phyloP scores from a whole-genome alignment of 495 filamentous ascomycete genomes.

The Penicillium canescens region DNA sequence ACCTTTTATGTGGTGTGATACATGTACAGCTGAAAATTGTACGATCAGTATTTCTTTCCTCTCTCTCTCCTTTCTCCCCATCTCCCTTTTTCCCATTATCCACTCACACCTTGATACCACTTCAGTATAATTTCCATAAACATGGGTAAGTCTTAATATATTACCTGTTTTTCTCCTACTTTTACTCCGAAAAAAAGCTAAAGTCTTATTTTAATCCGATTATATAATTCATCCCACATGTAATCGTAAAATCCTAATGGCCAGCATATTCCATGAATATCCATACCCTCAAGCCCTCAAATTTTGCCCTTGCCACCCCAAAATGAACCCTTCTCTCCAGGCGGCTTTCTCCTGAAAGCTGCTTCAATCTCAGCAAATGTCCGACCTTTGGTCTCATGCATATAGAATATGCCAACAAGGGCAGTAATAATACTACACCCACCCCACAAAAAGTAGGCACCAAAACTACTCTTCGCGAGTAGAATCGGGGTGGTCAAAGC shows the following conservation, averaged over 20 bases:
- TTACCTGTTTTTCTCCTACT: no score
- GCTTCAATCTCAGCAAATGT: conserved; percentile 59
- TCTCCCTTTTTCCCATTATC: no score
- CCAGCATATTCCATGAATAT: no score
- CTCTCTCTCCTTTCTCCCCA: no score
- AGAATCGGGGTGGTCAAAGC: conserved; percentile 65
- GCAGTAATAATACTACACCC: conserved; percentile 48
- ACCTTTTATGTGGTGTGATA: no score
- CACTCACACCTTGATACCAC: no score
- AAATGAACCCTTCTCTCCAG: not conserved
- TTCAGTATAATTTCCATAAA: not conserved
- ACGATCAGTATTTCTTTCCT: no score
- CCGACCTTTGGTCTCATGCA: conserved; percentile 62
- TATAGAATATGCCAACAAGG: conserved; percentile 49
- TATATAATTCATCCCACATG: not conserved
- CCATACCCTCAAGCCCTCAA: not conserved
- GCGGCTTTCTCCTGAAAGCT: conserved; percentile 41
- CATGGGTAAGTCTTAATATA: no score
- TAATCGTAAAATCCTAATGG: not conserved
- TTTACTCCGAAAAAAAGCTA: no score
- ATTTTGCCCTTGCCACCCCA: not conserved
- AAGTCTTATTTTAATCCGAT: no score
- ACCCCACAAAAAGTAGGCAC: conserved; percentile 64
- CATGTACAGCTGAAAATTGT: no score
- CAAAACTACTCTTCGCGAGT: conserved; percentile 53